phyloP scores from a whole-genome alignment of 2,329 filamentous ascomycete genomes.

The Phyllosticta paracitricarpa region DNA sequence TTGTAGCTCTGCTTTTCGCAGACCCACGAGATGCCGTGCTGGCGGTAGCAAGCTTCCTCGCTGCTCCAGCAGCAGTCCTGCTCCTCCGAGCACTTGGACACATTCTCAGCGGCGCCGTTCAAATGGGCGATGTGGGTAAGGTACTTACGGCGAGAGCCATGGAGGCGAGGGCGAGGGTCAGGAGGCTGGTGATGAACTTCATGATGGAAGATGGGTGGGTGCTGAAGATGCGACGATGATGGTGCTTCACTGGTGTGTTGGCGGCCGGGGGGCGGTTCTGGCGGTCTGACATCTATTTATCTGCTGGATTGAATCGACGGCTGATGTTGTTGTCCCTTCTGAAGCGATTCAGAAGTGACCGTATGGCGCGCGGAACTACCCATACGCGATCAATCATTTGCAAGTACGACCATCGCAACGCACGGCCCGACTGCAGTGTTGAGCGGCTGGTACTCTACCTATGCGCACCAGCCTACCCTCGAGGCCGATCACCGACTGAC shows the following conservation, averaged over 20 bases:
- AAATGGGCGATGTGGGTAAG: not conserved
- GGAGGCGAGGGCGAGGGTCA: not conserved
- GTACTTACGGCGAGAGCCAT: not conserved
- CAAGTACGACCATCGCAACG: not conserved
- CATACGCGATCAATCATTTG: not conserved
- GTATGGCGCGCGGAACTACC: not conserved
- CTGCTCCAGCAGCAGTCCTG: not conserved
- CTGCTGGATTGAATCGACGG: not conserved
- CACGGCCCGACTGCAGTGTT: not conserved
- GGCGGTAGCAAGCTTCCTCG: not conserved
- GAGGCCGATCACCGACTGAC: too few species aligned
- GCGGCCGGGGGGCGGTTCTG: too few species aligned
- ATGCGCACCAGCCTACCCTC: too few species aligned
- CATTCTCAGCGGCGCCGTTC: not conserved
- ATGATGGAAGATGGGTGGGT: not conserved
- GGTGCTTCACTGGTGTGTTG: too few species aligned
- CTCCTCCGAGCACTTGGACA: not conserved
- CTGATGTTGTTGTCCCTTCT: not conserved
- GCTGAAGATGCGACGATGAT: not conserved
- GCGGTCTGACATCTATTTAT: not conserved
- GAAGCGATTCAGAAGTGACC: not conserved
- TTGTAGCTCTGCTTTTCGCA: not conserved
- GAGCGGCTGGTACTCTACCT: too few species aligned
- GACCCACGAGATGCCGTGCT: not conserved
- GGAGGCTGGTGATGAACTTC: not conserved